A percentile compares a stretch with the other conserved stretches of the same genome.
Evolutionary conservation across 495 filamentous ascomycete species (phyloP).

Genomic region (Daldinia caldariorum): DNA sequence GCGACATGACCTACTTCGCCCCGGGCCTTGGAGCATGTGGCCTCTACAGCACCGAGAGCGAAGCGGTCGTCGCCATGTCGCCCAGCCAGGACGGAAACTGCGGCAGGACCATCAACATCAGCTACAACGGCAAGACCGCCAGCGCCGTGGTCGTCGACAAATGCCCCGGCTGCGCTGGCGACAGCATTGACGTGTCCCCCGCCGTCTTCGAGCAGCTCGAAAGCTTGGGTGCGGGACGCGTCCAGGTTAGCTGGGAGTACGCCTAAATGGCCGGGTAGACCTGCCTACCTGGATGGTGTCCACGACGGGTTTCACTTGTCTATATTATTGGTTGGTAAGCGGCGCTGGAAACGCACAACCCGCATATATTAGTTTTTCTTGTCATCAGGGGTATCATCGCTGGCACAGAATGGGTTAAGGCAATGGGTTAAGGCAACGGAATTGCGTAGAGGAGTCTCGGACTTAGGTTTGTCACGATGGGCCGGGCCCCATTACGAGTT

Average conservation of each 20-base stretch:
- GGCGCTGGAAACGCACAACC: neutral
- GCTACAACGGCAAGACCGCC: constrained; percentile 61
- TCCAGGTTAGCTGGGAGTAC: constrained; percentile 52
- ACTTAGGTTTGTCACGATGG: neutral
- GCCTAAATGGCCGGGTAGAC: constrained; percentile 13
- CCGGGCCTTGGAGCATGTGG: constrained; percentile 59
- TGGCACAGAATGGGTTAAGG: neutral
- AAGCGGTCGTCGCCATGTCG: constrained; percentile 58
- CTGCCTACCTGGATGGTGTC: neutral
- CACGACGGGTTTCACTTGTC: neutral
- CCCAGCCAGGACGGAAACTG: constrained; percentile 61
- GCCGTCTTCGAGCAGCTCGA: constrained; percentile 56
- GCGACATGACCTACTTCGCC: constrained; percentile 58
- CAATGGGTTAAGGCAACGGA: too few species aligned
- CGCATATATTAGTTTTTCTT: neutral
- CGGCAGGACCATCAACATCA: constrained; percentile 69
- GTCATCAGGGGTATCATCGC: neutral
- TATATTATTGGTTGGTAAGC: constrained; percentile 1
- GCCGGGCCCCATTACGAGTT: neutral
- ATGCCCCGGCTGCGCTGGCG: constrained; percentile 70
- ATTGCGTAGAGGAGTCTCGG: neutral
- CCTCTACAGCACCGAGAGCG: constrained; percentile 47
- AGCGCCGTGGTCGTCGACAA: constrained; percentile 73
- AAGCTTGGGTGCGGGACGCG: constrained; percentile 46
- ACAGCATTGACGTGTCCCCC: constrained; percentile 59